phyloP scores from a whole-genome alignment of 768 basidiomycete species.

The Thelephora aurantiotincta region DNA sequence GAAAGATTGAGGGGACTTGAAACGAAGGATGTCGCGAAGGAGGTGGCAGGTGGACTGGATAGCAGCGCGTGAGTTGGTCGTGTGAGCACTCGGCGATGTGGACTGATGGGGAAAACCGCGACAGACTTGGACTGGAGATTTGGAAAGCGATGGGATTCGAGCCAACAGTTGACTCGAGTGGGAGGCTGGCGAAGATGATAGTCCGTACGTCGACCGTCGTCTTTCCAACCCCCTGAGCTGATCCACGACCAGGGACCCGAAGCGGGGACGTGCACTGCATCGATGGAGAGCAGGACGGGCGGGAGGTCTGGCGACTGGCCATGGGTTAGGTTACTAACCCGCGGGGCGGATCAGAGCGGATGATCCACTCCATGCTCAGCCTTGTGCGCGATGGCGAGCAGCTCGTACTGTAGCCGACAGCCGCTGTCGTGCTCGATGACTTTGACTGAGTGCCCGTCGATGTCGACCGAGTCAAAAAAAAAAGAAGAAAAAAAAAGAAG shows the following conservation, averaged over 20 bases:
- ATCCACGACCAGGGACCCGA: conserved; percentile 24
- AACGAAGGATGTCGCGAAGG: conserved; percentile 54
- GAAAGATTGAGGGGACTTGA: conserved; percentile 49
- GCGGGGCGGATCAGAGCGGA: too few species aligned
- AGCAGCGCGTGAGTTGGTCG: conserved; percentile 40
- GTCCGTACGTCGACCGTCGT: conserved; percentile 35
- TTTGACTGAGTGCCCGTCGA: too few species aligned
- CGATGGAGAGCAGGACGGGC: conserved; percentile 9
- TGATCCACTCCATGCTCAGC: too few species aligned
- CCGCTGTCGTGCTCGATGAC: too few species aligned
- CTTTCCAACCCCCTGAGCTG: neutral
- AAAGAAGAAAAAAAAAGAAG: too few species aligned
- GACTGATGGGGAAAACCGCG: neutral
- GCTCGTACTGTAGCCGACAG: too few species aligned
- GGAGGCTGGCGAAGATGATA: conserved; percentile 43
- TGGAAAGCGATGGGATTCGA: conserved; percentile 65
- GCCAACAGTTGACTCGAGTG: conserved; percentile 41
- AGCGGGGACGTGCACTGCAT: conserved; percentile 27
- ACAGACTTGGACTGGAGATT: conserved; percentile 51
- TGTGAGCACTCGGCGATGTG: neutral
- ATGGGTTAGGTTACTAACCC: too few species aligned
- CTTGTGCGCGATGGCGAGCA: too few species aligned
- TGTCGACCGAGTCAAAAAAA: too few species aligned
- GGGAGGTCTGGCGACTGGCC: neutral
- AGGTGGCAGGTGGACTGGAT: conserved; percentile 46